These are phyloP conservation scores for Fusarium sp. DNA, from an alignment of 2,329 filamentous ascomycete species.

Conservation along the genomic window DNA sequence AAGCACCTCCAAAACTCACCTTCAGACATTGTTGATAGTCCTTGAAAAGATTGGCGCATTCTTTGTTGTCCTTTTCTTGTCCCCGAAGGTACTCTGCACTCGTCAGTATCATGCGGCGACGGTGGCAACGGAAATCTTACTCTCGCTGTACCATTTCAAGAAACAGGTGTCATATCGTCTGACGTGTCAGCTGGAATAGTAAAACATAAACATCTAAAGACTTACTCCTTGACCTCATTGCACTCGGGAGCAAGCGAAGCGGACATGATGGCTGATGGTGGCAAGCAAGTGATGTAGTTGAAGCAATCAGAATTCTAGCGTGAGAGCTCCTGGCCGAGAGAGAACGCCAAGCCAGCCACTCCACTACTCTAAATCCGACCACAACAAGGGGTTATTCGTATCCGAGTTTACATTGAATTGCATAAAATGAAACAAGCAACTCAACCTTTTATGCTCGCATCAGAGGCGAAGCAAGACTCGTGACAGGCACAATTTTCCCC, in stretches of 20 bases:
- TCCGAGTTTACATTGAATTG: neutral
- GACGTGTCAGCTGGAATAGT: neutral
- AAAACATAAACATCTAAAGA: neutral
- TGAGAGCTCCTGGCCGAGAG: slow-evolving; percentile 6
- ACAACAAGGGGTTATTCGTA: neutral
- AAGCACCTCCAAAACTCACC: slow-evolving; percentile 58
- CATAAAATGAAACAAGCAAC: neutral
- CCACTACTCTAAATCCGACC: slow-evolving; percentile 26
- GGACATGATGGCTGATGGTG: slow-evolving; percentile 73
- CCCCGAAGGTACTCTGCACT: slow-evolving; percentile 86
- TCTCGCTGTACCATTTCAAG: slow-evolving; percentile 99
- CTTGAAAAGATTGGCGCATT: slow-evolving; percentile 87
- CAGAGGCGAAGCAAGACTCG: neutral
- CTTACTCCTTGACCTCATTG: slow-evolving; percentile 95
- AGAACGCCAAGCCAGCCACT: slow-evolving; percentile 27
- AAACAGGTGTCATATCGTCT: slow-evolving; percentile 98
- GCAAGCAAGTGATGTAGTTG: slow-evolving; percentile 32
- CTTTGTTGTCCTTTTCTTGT: slow-evolving; percentile 81
- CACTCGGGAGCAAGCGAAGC: slow-evolving; percentile 95
- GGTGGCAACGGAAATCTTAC: slow-evolving; percentile 64
- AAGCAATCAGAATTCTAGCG: slow-evolving; percentile 34
- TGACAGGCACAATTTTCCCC: neutral
- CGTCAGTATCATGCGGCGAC: slow-evolving; percentile 25
- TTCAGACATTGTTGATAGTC: slow-evolving; percentile 89
- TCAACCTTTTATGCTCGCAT: neutral